Evolutionary conservation across 2,329 filamentous ascomycete species (phyloP).

Genomic region (Curvularia lunata): DNA sequence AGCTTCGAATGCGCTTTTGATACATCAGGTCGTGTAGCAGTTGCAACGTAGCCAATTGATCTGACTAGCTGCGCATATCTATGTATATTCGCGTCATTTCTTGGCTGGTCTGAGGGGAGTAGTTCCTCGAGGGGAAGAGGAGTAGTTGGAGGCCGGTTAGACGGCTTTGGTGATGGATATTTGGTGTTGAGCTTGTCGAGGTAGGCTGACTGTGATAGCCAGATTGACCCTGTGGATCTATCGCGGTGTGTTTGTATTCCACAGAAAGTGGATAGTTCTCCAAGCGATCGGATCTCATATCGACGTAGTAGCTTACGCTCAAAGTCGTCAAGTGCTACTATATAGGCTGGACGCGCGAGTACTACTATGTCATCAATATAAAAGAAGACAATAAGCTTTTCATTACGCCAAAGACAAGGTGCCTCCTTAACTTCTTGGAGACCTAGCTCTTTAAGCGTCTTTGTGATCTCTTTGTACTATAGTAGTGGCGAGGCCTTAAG

Average conservation of each 20-base stretch:
- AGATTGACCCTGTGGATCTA: neutral
- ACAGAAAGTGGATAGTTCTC: constrained; percentile 4
- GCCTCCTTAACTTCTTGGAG: constrained; percentile 2
- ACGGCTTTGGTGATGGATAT: constrained; percentile 4
- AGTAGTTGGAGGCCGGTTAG: constrained; percentile 3
- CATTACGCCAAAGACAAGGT: neutral
- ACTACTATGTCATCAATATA: constrained; percentile 4
- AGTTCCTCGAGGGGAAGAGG: too few species aligned
- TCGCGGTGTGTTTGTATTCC: too few species aligned
- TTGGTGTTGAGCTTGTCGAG: constrained; percentile 1
- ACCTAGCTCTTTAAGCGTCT: constrained; percentile 1
- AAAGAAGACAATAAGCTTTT: constrained; percentile 5
- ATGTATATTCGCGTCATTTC: constrained; percentile 16
- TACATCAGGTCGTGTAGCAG: constrained; percentile 18
- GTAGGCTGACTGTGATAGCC: constrained; percentile 6
- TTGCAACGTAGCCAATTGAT: constrained; percentile 23
- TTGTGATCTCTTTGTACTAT: constrained; percentile 5
- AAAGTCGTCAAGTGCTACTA: constrained; percentile 2
- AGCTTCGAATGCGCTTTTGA: constrained; percentile 25
- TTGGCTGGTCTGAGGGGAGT: constrained; percentile 13
- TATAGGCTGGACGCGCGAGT: constrained; percentile 2
- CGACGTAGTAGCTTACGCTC: constrained; percentile 1
- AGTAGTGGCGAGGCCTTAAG: too few species aligned
- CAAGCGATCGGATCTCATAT: constrained; percentile 6
- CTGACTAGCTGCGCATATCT: constrained; percentile 17